A percentile compares a stretch with the other conserved stretches of the same genome.
These are phyloP conservation scores for Xylaria telfairii DNA, from an alignment of 495 filamentous ascomycete genomes.

Conservation along the genomic window DNA sequence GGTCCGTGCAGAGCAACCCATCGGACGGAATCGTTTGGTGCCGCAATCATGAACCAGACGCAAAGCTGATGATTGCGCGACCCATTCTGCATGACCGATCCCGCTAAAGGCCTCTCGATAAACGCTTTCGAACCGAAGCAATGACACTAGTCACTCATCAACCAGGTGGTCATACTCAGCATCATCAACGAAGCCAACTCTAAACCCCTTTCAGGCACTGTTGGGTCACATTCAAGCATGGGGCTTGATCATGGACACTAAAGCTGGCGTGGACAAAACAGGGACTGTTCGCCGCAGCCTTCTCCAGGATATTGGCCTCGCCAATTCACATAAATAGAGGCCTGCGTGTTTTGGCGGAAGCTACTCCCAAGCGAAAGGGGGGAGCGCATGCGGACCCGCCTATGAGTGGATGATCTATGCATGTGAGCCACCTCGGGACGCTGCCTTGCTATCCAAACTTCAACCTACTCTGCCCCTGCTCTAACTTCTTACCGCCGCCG, in stretches of 20 bases:
- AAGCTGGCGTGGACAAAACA: neutral
- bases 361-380: conserved; percentile 3
- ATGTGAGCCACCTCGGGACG: conserved; percentile 21
- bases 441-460: conserved; percentile 64
- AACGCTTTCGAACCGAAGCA: neutral
- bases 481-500: conserved; percentile 56
- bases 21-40: conserved; percentile 9
- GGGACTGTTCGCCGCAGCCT: conserved; percentile 16
- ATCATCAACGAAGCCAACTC: conserved; percentile 10
- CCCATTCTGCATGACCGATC: conserved; percentile 10
- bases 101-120: neutral
- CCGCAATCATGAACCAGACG: conserved; percentile 21
- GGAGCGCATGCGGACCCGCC: conserved; percentile 33
- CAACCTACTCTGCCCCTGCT: conserved; percentile 79
- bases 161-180: neutral
- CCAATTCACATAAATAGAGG: neutral
- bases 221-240: conserved; percentile 17
- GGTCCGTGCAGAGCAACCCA: conserved; percentile 14
- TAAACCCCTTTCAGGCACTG: neutral
- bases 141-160: neutral
- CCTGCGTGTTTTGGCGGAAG: conserved; percentile 5
- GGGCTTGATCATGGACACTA: neutral
- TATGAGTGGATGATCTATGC: conserved; percentile 34
- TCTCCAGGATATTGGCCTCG: conserved; percentile 15
- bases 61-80: conserved; percentile 13